Conservation (phyloP, 345 rosid species). For the Gossypium anomalum region DNA sequence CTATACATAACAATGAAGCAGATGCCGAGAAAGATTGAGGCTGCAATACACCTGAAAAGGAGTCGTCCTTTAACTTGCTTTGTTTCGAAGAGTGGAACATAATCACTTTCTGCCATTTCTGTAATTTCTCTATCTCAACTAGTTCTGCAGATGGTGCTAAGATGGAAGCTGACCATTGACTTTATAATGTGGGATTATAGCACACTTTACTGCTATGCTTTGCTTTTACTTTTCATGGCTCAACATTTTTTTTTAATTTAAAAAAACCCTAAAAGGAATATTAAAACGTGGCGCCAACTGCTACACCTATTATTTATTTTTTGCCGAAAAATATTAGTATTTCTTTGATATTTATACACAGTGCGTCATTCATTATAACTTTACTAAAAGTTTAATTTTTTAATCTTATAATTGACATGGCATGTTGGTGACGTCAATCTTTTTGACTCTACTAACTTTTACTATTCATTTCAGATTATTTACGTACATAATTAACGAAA, state of each 20-base stretch:
- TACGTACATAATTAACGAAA: too few species aligned
- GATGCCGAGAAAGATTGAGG: background rate
- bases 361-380: fast-evolving
- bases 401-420: too few species aligned
- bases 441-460: fast-evolving
- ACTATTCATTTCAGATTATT: too few species aligned
- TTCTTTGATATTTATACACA: fast-evolving
- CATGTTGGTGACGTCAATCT: fast-evolving
- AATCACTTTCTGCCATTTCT: background rate
- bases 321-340: too few species aligned
- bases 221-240: too few species aligned
- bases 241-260: too few species aligned
- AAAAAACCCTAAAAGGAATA: too few species aligned
- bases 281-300: too few species aligned
- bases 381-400: too few species aligned
- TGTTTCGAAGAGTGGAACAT: constrained; percentile 12
- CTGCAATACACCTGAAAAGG: background rate
- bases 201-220: too few species aligned
- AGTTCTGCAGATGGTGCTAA: constrained; percentile 15
- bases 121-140: background rate
- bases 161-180: background rate
- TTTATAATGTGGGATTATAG: too few species aligned
- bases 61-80: background rate
- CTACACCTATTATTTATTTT: too few species aligned
- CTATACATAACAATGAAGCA: background rate